Evolutionary conservation across 345 rosid species (phyloP).

Genomic region (Boechera stricta): DNA sequence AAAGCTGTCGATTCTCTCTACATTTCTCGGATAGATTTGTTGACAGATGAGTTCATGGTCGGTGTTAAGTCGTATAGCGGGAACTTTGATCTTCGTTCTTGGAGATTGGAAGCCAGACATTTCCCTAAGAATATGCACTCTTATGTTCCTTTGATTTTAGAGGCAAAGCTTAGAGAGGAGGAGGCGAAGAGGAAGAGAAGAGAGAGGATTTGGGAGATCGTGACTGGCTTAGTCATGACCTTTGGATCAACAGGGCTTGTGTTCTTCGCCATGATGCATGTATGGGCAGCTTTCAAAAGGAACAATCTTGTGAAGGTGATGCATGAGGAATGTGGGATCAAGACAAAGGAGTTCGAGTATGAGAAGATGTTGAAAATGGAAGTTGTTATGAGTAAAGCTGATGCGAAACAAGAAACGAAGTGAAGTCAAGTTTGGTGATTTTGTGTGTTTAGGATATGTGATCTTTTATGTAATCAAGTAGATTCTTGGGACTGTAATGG

Average conservation of each 20-base stretch:
- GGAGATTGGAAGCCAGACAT: conserved; percentile 64
- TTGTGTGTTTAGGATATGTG: conserved; percentile 55
- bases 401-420: conserved; percentile 51
- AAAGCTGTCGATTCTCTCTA: conserved; percentile 54
- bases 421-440: conserved; percentile 46
- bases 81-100: conserved; percentile 59
- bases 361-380: conserved; percentile 72
- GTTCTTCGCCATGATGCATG: conserved; percentile 60
- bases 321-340: conserved; percentile 65
- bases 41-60: conserved; percentile 60
- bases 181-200: conserved; percentile 43
- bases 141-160: conserved; percentile 35
- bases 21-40: conserved; percentile 56
- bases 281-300: conserved; percentile 69
- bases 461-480: conserved; percentile 43
- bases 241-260: conserved; percentile 73
- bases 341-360: conserved; percentile 61
- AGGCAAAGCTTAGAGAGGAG: conserved; percentile 41
- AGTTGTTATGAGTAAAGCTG: conserved; percentile 57
- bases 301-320: conserved; percentile 56
- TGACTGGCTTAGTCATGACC: conserved; percentile 67
- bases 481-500: conserved; percentile 26
- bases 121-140: conserved; percentile 67
- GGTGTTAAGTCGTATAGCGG: conserved; percentile 70
- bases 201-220: conserved; percentile 54